phyloP scores from a whole-genome alignment of 2,329 filamentous ascomycete species.

The Colletotrichum magnum region DNA sequence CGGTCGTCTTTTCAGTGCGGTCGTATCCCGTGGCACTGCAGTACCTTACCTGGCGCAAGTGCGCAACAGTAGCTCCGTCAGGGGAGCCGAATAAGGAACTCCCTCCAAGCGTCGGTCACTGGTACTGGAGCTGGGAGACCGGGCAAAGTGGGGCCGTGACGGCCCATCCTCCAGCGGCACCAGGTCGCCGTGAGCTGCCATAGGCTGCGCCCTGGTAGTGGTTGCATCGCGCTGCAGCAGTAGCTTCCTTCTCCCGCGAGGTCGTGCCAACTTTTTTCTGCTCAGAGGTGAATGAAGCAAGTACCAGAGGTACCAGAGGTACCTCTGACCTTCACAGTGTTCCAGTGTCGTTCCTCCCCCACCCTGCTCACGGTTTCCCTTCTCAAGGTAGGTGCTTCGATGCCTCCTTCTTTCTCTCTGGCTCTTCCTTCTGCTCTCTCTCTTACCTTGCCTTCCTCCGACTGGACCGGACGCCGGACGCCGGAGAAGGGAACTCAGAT shows the following conservation, averaged over 20 bases:
- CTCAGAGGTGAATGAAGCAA: neutral
- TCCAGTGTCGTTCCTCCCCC: neutral
- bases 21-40: neutral
- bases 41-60: conserved; percentile 1
- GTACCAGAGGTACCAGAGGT: neutral
- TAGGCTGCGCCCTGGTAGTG: conserved; percentile 28
- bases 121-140: conserved; percentile 5
- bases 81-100: conserved; percentile 31
- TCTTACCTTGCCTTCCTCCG: too few species aligned
- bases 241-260: conserved; percentile 36
- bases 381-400: neutral
- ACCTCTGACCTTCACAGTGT: too few species aligned
- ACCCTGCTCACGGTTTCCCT: neutral
- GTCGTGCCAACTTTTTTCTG: conserved; percentile 36
- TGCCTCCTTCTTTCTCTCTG: too few species aligned
- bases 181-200: conserved; percentile 3
- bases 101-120: conserved; percentile 1
- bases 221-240: conserved; percentile 37
- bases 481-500: too few species aligned
- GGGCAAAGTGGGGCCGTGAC: conserved; percentile 27
- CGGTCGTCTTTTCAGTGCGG: neutral
- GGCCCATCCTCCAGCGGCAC: conserved; percentile 10
- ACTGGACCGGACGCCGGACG: too few species aligned
- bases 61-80: conserved; percentile 33
- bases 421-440: too few species aligned